A percentile compares a stretch with the other conserved stretches of the same genome.
phyloP scores from a whole-genome alignment of 768 basidiomycete species.

The Psilocybe cyanescens region DNA sequence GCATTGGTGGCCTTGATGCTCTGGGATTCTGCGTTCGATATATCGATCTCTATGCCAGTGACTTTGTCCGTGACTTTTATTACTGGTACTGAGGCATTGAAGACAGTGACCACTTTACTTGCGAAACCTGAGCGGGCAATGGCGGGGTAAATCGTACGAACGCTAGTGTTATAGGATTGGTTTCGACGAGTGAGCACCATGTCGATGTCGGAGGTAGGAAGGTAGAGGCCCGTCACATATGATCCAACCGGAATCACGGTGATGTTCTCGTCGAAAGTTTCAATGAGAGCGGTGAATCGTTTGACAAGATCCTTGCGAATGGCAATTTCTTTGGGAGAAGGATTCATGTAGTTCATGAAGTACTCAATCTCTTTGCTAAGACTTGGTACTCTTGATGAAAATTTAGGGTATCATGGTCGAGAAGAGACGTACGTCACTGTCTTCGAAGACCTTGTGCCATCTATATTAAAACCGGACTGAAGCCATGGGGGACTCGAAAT shows the following conservation, averaged over 20 bases:
- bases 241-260: conserved; percentile 26
- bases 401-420: too few species aligned
- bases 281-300: conserved; percentile 25
- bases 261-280: conserved; percentile 12
- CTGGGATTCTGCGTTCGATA: conserved; percentile 22
- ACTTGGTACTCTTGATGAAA: too few species aligned
- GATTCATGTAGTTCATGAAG: conserved; percentile 25
- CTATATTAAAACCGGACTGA: neutral
- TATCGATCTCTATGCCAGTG: conserved; percentile 28
- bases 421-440: conserved; percentile 8
- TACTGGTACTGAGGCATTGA: conserved; percentile 23
- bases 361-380: neutral
- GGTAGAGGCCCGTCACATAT: conserved; percentile 26
- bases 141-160: neutral
- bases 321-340: conserved; percentile 19
- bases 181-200: conserved; percentile 22
- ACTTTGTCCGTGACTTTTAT: conserved; percentile 27
- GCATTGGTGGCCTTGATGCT: conserved; percentile 21
- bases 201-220: conserved; percentile 31
- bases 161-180: neutral
- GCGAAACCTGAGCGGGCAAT: conserved; percentile 21
- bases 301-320: conserved; percentile 22
- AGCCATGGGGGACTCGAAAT: conserved; percentile 18
- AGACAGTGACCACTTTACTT: conserved; percentile 20
- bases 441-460: conserved; percentile 23